phyloP scores from a whole-genome alignment of 2,329 filamentous ascomycete species.

The Macrophomina tecta region DNA sequence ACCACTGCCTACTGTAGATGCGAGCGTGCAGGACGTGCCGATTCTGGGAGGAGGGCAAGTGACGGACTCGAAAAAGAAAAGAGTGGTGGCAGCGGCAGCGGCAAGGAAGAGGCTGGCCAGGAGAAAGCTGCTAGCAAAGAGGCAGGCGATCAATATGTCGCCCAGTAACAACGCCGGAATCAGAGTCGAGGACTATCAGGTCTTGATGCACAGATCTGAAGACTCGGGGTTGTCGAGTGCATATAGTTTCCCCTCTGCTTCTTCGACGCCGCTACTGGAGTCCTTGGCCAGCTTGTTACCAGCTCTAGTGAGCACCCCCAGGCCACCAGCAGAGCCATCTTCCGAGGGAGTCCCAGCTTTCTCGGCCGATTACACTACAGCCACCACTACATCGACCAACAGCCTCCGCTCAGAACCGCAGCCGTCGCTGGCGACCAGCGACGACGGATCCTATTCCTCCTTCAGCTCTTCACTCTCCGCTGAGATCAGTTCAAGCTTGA shows the following conservation, averaged over 20 bases:
- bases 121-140: background rate
- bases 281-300: too few species aligned
- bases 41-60: background rate
- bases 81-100: too few species aligned
- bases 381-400: too few species aligned
- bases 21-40: too few species aligned
- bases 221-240: background rate
- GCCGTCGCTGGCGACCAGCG: background rate
- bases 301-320: background rate
- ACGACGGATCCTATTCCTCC: background rate
- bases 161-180: background rate
- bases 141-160: background rate
- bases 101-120: too few species aligned
- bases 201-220: background rate
- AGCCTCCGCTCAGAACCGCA: constrained; percentile 4
- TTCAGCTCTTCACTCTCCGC: constrained; percentile 10
- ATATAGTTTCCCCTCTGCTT: background rate
- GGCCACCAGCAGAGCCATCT: too few species aligned
- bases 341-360: too few species aligned
- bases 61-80: background rate
- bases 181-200: constrained; percentile 10
- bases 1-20: too few species aligned
- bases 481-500: background rate
- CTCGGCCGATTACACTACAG: too few species aligned
- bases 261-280: background rate